Evolutionary conservation across 768 basidiomycete species (phyloP), one percentile per base, ranked within the genome.

Genomic region (Steccherinum ochraceum): DNA sequence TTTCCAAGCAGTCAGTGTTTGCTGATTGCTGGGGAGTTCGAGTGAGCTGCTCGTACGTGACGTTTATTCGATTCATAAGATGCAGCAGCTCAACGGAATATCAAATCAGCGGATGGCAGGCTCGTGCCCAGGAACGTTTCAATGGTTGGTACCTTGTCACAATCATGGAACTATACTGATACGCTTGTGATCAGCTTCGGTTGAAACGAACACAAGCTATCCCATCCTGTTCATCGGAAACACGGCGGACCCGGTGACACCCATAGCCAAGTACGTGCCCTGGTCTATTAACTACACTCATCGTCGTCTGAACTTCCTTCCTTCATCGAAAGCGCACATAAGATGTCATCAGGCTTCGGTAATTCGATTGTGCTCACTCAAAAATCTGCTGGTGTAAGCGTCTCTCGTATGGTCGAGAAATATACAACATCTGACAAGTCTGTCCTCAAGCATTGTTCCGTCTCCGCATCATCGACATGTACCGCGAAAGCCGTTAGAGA

Each of bases 371-470:
- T 50, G 16, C 42, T 50, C 2, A 23, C 42, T 13, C 49, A 50
- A 45, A 44, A 56, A 30, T 56, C 55, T n/a, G 52, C 52, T 16
- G 55, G 55, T 0, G 55, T 56, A n/a, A n/a, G n/a, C n/a, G n/a
- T n/a, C n/a, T n/a, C n/a, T n/a, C n/a, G n/a, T n/a, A n/a, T n/a
- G n/a, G n/a, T n/a, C n/a, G n/a, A n/a, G n/a, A n/a, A n/a, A n/a
- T n/a, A n/a, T n/a, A n/a, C n/a, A n/a, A n/a, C n/a, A n/a, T n/a
- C n/a, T n/a, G n/a, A n/a, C n/a, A n/a, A n/a, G n/a, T n/a, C n/a
- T n/a, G n/a, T n/a, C n/a, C n/a, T n/a, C n/a, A n/a, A n/a, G n/a
- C n/a, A n/a, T n/a, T n/a, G n/a, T n/a, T n/a, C n/a, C n/a, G n/a
- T n/a, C n/a, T n/a, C n/a, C n/a, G n/a, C n/a, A n/a, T n/a, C n/a